Evolutionary conservation across 495 filamentous ascomycete genomes (phyloP).

Genomic region (Hypomontagnella submonticulosa): DNA sequence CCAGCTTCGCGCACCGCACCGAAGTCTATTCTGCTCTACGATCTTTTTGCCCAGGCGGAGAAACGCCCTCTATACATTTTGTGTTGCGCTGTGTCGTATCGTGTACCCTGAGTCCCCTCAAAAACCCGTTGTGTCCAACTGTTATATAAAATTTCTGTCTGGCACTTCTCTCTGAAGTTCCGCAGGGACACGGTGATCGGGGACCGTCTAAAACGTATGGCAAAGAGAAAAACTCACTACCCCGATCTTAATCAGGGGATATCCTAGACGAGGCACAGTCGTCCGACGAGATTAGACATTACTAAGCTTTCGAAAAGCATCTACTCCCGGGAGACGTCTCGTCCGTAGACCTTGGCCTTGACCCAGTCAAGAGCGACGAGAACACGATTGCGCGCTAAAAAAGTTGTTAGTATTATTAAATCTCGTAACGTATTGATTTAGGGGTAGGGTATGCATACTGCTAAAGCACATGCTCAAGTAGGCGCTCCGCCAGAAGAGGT

Average conservation of each 20-base stretch:
- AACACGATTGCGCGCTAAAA: conserved; percentile 86
- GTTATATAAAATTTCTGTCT: conserved; percentile 17
- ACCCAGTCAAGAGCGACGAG: conserved; percentile 94
- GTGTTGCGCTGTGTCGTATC: conserved; percentile 6
- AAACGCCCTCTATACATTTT: conserved; percentile 27
- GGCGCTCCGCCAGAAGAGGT: conserved; percentile 95
- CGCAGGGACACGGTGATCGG: conserved; percentile 17
- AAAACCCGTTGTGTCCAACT: conserved; percentile 13
- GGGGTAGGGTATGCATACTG: conserved; percentile 68
- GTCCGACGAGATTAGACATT: conserved; percentile 18
- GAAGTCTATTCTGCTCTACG: conserved; percentile 25
- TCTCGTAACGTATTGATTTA: conserved; percentile 3
- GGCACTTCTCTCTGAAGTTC: conserved; percentile 15
- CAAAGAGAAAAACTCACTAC: background rate
- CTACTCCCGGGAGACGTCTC: conserved; percentile 95
- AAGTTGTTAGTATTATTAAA: conserved; percentile 31
- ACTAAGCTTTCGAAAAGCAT: conserved; percentile 22
- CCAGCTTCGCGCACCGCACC: conserved; percentile 23
- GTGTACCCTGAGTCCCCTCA: conserved; percentile 12
- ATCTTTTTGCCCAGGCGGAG: conserved; percentile 12
- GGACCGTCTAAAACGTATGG: background rate
- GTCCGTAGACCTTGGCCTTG: conserved; percentile 94
- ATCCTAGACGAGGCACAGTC: background rate
- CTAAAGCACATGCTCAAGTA: conserved; percentile 99
- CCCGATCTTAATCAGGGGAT: background rate